Conservation (phyloP, 2,329 filamentous ascomycete genomes). For the Keithomyces neogunnii region DNA sequence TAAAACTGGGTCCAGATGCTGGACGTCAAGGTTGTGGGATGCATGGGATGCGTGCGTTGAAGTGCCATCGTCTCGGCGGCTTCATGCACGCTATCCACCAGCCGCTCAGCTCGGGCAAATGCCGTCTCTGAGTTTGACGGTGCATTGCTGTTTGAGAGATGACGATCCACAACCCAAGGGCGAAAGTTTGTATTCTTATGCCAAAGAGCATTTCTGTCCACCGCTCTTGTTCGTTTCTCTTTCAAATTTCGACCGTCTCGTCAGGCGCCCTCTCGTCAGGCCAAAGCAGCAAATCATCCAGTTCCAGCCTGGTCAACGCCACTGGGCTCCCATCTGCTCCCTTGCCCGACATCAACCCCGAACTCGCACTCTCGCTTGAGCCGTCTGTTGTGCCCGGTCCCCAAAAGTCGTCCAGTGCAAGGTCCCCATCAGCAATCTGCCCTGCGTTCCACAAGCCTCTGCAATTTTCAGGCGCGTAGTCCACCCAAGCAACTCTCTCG, state of each 20-base stretch:
- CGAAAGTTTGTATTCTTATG: too few species aligned
- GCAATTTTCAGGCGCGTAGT: background rate
- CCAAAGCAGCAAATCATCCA: constrained; percentile 15
- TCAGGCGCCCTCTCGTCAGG: constrained; percentile 3
- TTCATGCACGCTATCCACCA: too few species aligned
- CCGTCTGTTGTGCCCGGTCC: background rate
- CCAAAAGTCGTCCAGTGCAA: background rate
- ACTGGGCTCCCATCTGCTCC: background rate
- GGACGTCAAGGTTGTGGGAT: too few species aligned
- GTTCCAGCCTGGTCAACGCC: background rate
- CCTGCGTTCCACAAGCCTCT: background rate
- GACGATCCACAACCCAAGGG: too few species aligned
- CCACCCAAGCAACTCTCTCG: constrained; percentile 7
- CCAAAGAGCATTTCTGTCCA: too few species aligned
- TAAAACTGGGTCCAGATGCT: background rate
- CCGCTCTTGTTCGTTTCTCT: too few species aligned
- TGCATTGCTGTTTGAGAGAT: background rate
- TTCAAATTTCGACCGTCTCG: background rate
- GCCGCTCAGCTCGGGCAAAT: too few species aligned
- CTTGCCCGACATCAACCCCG: background rate
- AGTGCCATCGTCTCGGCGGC: too few species aligned
- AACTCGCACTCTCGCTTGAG: constrained; percentile 3
- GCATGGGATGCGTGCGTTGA: too few species aligned
- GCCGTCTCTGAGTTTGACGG: too few species aligned
- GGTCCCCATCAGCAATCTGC: background rate